Conservation (phyloP, 257 asterid species). For the Capsicum pubescens region DNA sequence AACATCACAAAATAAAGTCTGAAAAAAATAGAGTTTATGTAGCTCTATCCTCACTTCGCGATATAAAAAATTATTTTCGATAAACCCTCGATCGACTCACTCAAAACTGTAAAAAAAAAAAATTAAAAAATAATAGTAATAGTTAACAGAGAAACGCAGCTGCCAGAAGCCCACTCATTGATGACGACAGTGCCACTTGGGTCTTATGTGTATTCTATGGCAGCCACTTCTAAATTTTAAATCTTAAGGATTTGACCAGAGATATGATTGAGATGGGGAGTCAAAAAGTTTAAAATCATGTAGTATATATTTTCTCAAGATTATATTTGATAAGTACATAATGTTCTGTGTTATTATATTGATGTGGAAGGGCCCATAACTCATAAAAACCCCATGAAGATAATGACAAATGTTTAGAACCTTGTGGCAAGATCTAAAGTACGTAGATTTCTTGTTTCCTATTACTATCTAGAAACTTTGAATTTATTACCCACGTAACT, state of each 20-base stretch:
- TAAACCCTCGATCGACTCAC: no score
- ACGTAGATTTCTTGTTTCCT: slow-evolving; percentile 5
- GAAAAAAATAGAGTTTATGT: no score
- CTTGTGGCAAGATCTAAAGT: not conserved
- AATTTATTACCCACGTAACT: not conserved
- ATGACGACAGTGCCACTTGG: not conserved
- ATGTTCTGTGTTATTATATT: not conserved
- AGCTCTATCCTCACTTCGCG: no score
- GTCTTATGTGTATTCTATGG: not conserved
- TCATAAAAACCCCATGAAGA: not conserved
- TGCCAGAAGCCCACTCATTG: not conserved
- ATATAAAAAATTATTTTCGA: no score
- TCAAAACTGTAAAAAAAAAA: no score
- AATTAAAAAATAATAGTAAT: no score
- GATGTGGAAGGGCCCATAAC: not conserved
- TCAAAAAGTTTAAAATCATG: no score
- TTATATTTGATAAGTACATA: not conserved
- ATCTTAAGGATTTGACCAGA: no score
- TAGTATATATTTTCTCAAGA: not conserved
- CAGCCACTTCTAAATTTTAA: no score
- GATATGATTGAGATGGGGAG: no score
- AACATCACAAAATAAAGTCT: no score
- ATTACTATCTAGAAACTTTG: not conserved
- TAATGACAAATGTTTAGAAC: not conserved
- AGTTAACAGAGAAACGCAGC: not conserved